Evolutionary conservation across 2,329 filamentous ascomycete genomes (phyloP).

Genomic region (Cladosporium austrohemisphaericum): DNA sequence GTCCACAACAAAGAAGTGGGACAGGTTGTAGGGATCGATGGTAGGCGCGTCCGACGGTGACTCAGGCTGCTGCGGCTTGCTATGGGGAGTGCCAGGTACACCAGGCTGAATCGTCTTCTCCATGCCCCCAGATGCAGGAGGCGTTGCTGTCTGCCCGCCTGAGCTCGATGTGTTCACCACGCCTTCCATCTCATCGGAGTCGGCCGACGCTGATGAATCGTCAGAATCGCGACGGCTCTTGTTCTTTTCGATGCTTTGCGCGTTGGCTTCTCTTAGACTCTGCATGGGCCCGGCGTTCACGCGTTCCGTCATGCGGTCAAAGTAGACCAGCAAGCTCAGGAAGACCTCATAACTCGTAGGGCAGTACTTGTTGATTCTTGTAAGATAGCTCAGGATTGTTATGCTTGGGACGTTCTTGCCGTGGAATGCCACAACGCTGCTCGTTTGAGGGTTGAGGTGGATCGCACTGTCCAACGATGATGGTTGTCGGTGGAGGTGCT

Average conservation of each 20-base stretch:
- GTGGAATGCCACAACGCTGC: constrained; percentile 85
- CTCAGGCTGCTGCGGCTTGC: constrained; percentile 30
- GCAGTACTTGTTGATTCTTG: constrained; percentile 96
- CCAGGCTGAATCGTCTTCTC: constrained; percentile 36
- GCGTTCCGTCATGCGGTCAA: constrained; percentile 96
- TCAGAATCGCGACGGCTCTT: constrained; percentile 18
- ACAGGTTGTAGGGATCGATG: constrained; percentile 51
- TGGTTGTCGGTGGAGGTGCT: constrained; percentile 76
- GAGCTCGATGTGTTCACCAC: constrained; percentile 22
- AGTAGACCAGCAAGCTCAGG: constrained; percentile 89
- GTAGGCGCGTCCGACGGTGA: constrained; percentile 34
- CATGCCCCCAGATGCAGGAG: constrained; percentile 47
- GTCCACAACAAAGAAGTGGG: constrained; percentile 87
- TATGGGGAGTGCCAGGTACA: constrained; percentile 37
- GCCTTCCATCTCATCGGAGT: constrained; percentile 30
- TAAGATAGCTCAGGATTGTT: constrained; percentile 92
- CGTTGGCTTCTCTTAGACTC: constrained; percentile 54
- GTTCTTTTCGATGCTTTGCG: constrained; percentile 39
- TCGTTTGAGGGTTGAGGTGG: constrained; percentile 60
- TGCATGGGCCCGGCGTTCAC: constrained; percentile 79
- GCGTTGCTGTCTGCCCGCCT: constrained; percentile 42
- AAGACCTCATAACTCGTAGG: constrained; percentile 98
- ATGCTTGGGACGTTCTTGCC: constrained; percentile 98
- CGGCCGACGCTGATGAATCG: constrained; percentile 22
- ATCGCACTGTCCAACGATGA: constrained; percentile 55